A percentile compares a stretch with the other conserved stretches of the same genome.
Evolutionary conservation across 2,329 filamentous ascomycete species (phyloP).

Genomic region (Coniochaeta ligniaria): DNA sequence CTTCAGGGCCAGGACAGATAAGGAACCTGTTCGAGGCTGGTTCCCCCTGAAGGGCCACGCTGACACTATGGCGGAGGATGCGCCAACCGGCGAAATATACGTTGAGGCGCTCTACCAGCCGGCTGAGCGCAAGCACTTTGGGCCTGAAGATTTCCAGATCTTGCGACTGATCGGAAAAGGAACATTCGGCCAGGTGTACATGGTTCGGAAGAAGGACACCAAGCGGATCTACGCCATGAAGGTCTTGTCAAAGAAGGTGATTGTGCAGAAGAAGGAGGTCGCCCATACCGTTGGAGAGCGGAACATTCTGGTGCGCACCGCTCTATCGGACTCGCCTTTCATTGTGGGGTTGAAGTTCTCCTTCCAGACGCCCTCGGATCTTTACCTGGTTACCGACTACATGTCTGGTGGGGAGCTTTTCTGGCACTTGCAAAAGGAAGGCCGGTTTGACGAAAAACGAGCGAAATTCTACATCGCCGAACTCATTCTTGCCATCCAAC

Average conservation of each 20-base stretch:
- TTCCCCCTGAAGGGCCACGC: slow-evolving; percentile 70
- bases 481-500: slow-evolving; percentile 88
- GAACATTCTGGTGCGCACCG: slow-evolving; percentile 94
- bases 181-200: slow-evolving; percentile 97
- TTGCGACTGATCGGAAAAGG: slow-evolving; percentile 95
- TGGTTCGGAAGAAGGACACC: slow-evolving; percentile 96
- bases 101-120: slow-evolving; percentile 81
- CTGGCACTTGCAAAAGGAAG: slow-evolving; percentile 97
- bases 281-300: slow-evolving; percentile 94
- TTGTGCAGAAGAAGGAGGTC: slow-evolving; percentile 99
- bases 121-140: slow-evolving; percentile 83
- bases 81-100: slow-evolving; percentile 80
- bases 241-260: slow-evolving; percentile 97
- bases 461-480: slow-evolving; percentile 99
- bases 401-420: slow-evolving; percentile 99
- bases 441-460: slow-evolving; percentile 86
- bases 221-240: slow-evolving; percentile 98
- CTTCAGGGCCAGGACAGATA: slow-evolving; percentile 61
- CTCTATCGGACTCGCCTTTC: slow-evolving; percentile 91
- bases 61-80: slow-evolving; percentile 63
- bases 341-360: slow-evolving; percentile 98
- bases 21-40: slow-evolving; percentile 75
- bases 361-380: slow-evolving; percentile 92
- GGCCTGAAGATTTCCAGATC: slow-evolving; percentile 92
- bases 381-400: slow-evolving; percentile 98